Evolutionary conservation across 2,329 filamentous ascomycete genomes (phyloP), one percentile per base, ranked within the genome.

Genomic region (Apiospora arundinis): DNA sequence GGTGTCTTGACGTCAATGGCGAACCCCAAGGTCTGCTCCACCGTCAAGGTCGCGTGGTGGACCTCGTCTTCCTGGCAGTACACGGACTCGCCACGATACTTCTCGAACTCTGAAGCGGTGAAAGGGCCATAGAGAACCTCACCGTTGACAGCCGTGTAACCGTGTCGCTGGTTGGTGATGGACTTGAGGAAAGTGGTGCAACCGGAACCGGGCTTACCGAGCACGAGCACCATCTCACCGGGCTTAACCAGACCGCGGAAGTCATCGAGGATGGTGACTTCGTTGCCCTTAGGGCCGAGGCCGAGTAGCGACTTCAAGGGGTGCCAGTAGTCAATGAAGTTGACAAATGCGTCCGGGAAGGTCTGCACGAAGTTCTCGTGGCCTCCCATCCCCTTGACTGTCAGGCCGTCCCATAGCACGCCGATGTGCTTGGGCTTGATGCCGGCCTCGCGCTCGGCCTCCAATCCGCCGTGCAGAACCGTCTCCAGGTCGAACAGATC

Each of bases 31-130:
- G 95, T 97, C 80, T 97, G 94, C 70, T 93, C 92, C 2, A 97
- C 95, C 0, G 94, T 96, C 32, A 98, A 85, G 0, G 93, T 96
- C 0, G 95, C 90, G 76, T 95, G 92, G 76, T 97, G 94, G 28
- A 95, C 87, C 76, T 97, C 95, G 74, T 97, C 94, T 80, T 95
- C 93, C 76, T 93, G 91, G 77, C 94, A 95, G 83, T 97, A 97
- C 5, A 95, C 91, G 0, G 93, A 92, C 82, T 97, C 93, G 68
- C 93, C 93, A 42, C 93, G 89, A 80, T 94, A 97, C 68, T 88
- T 85, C 77, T 92, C 88, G 74, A 97, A 95, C 67, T 92, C 90
- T 25, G 90, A 84, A 21, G 91, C 87, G 5, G 90, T 88, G 79
- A 94, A 95, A 0, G 91, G 91, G 0, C 94, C 93, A 75, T 95